Evolutionary conservation across 2,329 filamentous ascomycete species (phyloP).

Genomic region (Aspergillus felis): DNA sequence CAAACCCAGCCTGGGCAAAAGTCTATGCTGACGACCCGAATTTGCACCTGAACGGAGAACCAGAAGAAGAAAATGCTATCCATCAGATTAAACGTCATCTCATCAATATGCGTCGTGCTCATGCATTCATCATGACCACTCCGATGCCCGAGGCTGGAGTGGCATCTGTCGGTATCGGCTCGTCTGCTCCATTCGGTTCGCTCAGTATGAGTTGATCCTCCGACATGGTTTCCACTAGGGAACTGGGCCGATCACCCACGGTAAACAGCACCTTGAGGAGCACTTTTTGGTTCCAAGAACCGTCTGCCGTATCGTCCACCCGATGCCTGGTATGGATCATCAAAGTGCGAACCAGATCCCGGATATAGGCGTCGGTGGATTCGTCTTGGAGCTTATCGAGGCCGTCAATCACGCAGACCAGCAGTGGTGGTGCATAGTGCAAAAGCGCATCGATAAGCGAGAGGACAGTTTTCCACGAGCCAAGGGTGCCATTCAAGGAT

Average conservation of each 20-base stretch:
- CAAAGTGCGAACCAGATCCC: conserved; percentile 29
- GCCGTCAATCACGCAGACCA: conserved; percentile 36
- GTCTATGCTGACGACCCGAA: conserved; percentile 12
- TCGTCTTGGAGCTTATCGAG: conserved; percentile 30
- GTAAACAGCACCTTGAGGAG: conserved; percentile 37
- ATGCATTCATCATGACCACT: conserved; percentile 33
- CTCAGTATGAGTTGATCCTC: conserved; percentile 29
- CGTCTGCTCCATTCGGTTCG: conserved; percentile 21
- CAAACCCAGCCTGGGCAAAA: conserved; percentile 14
- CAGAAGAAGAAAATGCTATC: background rate
- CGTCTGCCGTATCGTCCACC: conserved; percentile 10
- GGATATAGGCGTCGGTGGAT: conserved; percentile 32
- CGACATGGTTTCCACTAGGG: conserved; percentile 30
- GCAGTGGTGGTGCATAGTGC: conserved; percentile 31
- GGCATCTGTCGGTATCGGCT: conserved; percentile 17
- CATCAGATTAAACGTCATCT: background rate
- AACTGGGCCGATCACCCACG: conserved; percentile 26
- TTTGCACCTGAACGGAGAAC: conserved; percentile 12
- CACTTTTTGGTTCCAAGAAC: conserved; percentile 19
- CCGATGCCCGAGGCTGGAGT: conserved; percentile 26
- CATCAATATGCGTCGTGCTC: conserved; percentile 7
- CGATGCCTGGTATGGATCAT: conserved; percentile 30
- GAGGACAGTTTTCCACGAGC: conserved; percentile 34
- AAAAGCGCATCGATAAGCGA: conserved; percentile 34
- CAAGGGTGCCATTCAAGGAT: conserved; percentile 31